phyloP scores from a whole-genome alignment of 495 filamentous ascomycete species.

The Neurospora africana region DNA sequence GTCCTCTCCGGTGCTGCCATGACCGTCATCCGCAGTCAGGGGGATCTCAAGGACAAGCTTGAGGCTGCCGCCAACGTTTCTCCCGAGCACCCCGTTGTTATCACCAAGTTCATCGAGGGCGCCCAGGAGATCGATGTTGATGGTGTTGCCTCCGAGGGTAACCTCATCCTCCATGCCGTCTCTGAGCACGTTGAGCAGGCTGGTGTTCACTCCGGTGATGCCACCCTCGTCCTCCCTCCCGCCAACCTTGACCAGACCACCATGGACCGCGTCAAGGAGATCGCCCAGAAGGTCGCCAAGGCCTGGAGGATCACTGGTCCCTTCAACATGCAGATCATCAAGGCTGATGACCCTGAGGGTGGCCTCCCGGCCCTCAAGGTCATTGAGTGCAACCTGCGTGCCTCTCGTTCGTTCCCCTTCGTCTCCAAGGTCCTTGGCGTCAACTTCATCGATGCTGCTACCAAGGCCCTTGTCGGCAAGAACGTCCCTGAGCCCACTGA shows the following conservation, averaged over 20 bases:
- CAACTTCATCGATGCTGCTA: slow-evolving; percentile 96
- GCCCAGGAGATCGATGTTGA: slow-evolving; percentile 98
- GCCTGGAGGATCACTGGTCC: slow-evolving; percentile 95
- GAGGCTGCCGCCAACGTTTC: slow-evolving; percentile 84
- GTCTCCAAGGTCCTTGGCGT: slow-evolving; percentile 91
- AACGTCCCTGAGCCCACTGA: slow-evolving; percentile 80
- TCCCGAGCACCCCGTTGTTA: slow-evolving; percentile 96
- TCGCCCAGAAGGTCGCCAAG: slow-evolving; percentile 90
- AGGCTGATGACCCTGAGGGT: slow-evolving; percentile 62
- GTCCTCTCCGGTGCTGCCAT: slow-evolving; percentile 96
- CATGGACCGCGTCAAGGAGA: slow-evolving; percentile 82
- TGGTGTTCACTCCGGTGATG: slow-evolving; percentile 96
- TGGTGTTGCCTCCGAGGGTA: slow-evolving; percentile 77
- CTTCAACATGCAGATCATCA: slow-evolving; percentile 99
- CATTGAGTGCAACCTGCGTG: slow-evolving; percentile 97
- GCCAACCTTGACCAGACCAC: slow-evolving; percentile 60
- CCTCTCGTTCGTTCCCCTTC: slow-evolving; percentile 96
- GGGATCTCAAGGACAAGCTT: slow-evolving; percentile 83
- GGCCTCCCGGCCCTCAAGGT: slow-evolving; percentile 75
- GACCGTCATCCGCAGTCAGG: slow-evolving; percentile 93
- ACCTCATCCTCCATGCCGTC: slow-evolving; percentile 84
- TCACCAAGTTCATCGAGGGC: slow-evolving; percentile 97
- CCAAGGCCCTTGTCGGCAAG: slow-evolving; percentile 80
- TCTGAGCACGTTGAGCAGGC: slow-evolving; percentile 97
- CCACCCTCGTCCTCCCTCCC: slow-evolving; percentile 89